Evolutionary conservation across 129 eudicot genomes (phyloP).

Genomic region (Flaveria ramosissima): DNA sequence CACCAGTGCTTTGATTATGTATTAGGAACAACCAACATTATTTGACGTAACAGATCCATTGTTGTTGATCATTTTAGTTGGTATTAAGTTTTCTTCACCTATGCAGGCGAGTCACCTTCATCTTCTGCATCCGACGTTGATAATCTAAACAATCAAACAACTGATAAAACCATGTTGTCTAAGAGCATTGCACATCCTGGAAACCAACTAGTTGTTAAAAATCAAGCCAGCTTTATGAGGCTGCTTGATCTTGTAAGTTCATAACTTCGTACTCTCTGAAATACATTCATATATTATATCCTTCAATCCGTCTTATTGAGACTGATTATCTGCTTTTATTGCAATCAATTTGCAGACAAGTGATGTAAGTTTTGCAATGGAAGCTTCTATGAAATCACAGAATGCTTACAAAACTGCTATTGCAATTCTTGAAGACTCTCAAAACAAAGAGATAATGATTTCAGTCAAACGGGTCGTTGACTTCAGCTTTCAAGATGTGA

Average conservation of each 20-base stretch:
- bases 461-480: constrained; percentile 68
- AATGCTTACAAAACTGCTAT: constrained; percentile 57
- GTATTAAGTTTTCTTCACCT: neutral
- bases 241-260: constrained; percentile 85
- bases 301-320: neutral
- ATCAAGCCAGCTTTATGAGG: constrained; percentile 57
- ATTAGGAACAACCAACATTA: neutral
- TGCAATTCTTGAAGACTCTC: constrained; percentile 43
- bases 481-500: constrained; percentile 80
- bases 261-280: constrained; percentile 35
- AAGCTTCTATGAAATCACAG: constrained; percentile 69
- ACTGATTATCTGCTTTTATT: neutral
- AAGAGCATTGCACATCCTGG: constrained; percentile 48
- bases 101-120: constrained; percentile 86
- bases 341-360: constrained; percentile 51
- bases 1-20: neutral
- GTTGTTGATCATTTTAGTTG: neutral
- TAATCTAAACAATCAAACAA: constrained; percentile 61
- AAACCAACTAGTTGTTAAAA: constrained; percentile 50
- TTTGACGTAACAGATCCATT: too few relatives aligned
- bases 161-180: constrained; percentile 47
- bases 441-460: constrained; percentile 52
- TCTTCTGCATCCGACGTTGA: constrained; percentile 95
- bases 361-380: constrained; percentile 78
- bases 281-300: neutral